Evolutionary conservation across 225 moss, liverwort and hornwort genomes (phyloP).

Genomic region (Asterella californica): DNA sequence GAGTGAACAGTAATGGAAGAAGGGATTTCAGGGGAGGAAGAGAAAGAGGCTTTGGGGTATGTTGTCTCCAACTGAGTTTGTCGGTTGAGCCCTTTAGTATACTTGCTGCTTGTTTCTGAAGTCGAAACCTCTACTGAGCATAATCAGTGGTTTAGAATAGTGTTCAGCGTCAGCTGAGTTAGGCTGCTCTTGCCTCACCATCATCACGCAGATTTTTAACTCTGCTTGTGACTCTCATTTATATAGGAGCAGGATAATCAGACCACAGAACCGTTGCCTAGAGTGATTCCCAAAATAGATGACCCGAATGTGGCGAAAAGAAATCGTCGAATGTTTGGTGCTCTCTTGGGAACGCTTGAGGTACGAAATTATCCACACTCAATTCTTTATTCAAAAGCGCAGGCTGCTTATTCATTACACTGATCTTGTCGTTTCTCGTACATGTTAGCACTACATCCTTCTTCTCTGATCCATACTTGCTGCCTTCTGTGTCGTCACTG

Average conservation of each 20-base stretch:
- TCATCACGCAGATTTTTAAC: background rate
- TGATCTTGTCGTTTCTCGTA: background rate
- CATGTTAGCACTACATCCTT: background rate
- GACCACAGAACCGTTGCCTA: slow-evolving; percentile 71
- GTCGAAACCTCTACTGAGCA: background rate
- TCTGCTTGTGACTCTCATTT: background rate
- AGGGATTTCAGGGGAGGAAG: slow-evolving; percentile 40
- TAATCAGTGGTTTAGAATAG: background rate
- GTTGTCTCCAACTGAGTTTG: background rate
- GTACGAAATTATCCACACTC: slow-evolving; percentile 28
- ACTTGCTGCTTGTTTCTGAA: background rate
- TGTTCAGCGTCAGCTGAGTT: background rate
- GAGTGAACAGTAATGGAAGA: slow-evolving; percentile 51
- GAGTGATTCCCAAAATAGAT: slow-evolving; percentile 77
- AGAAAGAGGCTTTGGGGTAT: slow-evolving; percentile 39
- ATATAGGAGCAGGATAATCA: slow-evolving; percentile 71
- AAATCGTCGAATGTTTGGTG: slow-evolving; percentile 95
- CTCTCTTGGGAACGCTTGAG: slow-evolving; percentile 97
- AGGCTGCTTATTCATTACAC: too few species aligned
- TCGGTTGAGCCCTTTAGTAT: background rate
- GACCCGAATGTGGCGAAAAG: slow-evolving; percentile 95
- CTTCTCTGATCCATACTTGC: background rate
- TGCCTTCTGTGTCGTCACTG: background rate
- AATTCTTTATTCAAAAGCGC: background rate
- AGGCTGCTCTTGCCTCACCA: background rate